These are phyloP conservation scores for Gomphus bonarii DNA, from an alignment of 1,284 basidiomycete species.

Conservation along the genomic window DNA sequence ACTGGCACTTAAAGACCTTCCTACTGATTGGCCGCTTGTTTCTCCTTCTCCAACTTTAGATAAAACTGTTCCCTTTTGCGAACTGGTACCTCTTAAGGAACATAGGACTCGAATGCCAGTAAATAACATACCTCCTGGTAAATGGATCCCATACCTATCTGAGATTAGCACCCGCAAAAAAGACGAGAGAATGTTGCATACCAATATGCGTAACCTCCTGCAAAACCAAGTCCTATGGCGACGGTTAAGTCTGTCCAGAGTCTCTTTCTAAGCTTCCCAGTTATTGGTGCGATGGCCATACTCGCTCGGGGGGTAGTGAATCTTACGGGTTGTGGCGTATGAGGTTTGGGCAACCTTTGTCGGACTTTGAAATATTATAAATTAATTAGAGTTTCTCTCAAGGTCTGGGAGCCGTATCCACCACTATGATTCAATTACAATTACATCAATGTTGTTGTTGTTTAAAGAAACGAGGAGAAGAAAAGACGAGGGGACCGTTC, in stretches of 20 bases:
- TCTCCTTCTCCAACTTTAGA: slow-evolving; percentile 65
- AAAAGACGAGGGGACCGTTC: too few relatives aligned
- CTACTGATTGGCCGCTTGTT: slow-evolving; percentile 22
- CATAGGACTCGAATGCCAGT: not conserved
- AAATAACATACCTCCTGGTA: slow-evolving; percentile 54
- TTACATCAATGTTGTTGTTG: too few relatives aligned
- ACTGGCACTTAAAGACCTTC: not conserved
- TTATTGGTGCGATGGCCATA: slow-evolving; percentile 76
- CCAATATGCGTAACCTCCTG: slow-evolving; percentile 72
- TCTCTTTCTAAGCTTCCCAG: slow-evolving; percentile 80
- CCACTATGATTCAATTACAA: too few relatives aligned
- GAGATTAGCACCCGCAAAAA: slow-evolving; percentile 8
- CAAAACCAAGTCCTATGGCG: slow-evolving; percentile 61
- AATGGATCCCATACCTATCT: slow-evolving; percentile 69
- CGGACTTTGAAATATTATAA: slow-evolving; percentile 3
- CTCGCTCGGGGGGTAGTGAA: not conserved
- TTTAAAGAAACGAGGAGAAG: too few relatives aligned
- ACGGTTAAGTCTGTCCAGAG: slow-evolving; percentile 73
- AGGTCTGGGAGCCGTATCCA: too few relatives aligned
- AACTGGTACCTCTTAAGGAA: slow-evolving; percentile 32
- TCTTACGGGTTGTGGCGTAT: not conserved
- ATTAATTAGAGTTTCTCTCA: too few relatives aligned
- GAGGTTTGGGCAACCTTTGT: not conserved
- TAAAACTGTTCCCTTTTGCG: slow-evolving; percentile 76
- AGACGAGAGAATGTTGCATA: slow-evolving; percentile 27